phyloP scores from a whole-genome alignment of 495 filamentous ascomycete genomes.

The Trichoderma orchidacearum region DNA sequence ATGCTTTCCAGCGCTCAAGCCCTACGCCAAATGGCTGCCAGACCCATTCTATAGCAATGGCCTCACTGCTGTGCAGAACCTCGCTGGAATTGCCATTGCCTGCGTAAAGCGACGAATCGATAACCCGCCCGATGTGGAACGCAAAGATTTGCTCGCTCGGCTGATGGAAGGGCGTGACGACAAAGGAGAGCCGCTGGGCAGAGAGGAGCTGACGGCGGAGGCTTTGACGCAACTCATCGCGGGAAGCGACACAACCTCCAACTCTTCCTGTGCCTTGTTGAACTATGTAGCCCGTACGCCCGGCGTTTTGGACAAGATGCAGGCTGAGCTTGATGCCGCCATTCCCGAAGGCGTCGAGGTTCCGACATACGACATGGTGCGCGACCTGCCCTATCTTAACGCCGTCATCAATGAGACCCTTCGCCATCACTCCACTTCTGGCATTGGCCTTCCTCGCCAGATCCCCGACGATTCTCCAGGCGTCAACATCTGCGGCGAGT shows the following conservation, averaged over 20 bases:
- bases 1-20: slow-evolving; percentile 44
- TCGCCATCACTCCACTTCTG: slow-evolving; percentile 79
- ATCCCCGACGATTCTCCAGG: slow-evolving; percentile 48
- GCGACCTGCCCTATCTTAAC: slow-evolving; percentile 64
- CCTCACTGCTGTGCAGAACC: slow-evolving; percentile 46
- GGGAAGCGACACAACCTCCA: slow-evolving; percentile 80
- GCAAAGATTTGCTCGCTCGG: slow-evolving; percentile 69
- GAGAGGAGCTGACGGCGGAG: slow-evolving; percentile 75
- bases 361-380: slow-evolving; percentile 57
- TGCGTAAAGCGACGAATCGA: slow-evolving; percentile 61
- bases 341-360: slow-evolving; percentile 47
- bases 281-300: slow-evolving; percentile 62
- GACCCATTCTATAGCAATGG: slow-evolving; percentile 56
- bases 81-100: slow-evolving; percentile 67
- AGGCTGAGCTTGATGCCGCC: slow-evolving; percentile 55
- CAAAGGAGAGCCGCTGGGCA: slow-evolving; percentile 56
- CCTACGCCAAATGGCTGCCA: slow-evolving; percentile 50
- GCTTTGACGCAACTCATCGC: slow-evolving; percentile 85
- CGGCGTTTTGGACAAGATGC: slow-evolving; percentile 57
- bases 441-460: slow-evolving; percentile 74
- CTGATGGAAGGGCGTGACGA: slow-evolving; percentile 81
- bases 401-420: slow-evolving; percentile 80
- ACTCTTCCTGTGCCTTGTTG: slow-evolving; percentile 76
- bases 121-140: slow-evolving; percentile 43
- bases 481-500: slow-evolving; percentile 34